A percentile compares a stretch with the other conserved stretches of the same genome.
Evolutionary conservation across 805 yeast species (phyloP).

Genomic region (Monosporozyma servazzii): DNA sequence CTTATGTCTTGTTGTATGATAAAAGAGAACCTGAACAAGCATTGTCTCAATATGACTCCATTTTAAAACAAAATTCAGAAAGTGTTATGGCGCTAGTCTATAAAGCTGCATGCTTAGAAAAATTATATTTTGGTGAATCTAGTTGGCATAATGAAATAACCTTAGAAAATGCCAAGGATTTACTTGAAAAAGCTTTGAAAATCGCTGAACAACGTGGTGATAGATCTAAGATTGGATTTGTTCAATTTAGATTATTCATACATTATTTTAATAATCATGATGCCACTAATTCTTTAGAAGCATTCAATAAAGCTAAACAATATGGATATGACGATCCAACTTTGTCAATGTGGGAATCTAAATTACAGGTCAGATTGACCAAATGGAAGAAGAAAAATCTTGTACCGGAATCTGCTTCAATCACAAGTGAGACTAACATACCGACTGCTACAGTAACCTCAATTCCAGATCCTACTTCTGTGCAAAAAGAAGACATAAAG

Average conservation of each 20-base stretch:
- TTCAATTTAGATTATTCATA: conserved; percentile 43
- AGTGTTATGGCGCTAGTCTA: conserved; percentile 42
- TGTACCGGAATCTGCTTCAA: background rate
- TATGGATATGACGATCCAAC: conserved; percentile 39
- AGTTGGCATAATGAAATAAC: conserved; percentile 38
- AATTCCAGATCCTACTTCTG: background rate
- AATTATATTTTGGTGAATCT: conserved; percentile 30
- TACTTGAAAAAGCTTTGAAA: conserved; percentile 32
- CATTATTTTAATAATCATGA: conserved; percentile 38
- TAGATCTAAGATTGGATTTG: conserved; percentile 37
- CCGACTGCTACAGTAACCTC: background rate
- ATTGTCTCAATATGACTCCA: conserved; percentile 31
- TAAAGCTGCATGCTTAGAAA: conserved; percentile 42
- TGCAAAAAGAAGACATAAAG: background rate
- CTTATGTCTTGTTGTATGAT: conserved; percentile 36
- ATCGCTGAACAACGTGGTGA: conserved; percentile 38
- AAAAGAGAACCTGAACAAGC: conserved; percentile 40
- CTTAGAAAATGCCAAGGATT: conserved; percentile 32
- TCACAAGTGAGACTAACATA: background rate
- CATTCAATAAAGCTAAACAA: conserved; percentile 36
- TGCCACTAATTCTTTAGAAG: conserved; percentile 33
- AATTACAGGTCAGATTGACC: background rate
- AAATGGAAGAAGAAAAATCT: background rate
- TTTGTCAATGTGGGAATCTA: conserved; percentile 26
- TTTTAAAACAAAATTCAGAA: conserved; percentile 35